Evolutionary conservation across 345 rosid species (phyloP), one percentile per base, ranked within the genome.

Genomic region (Laguncularia racemosa): DNA sequence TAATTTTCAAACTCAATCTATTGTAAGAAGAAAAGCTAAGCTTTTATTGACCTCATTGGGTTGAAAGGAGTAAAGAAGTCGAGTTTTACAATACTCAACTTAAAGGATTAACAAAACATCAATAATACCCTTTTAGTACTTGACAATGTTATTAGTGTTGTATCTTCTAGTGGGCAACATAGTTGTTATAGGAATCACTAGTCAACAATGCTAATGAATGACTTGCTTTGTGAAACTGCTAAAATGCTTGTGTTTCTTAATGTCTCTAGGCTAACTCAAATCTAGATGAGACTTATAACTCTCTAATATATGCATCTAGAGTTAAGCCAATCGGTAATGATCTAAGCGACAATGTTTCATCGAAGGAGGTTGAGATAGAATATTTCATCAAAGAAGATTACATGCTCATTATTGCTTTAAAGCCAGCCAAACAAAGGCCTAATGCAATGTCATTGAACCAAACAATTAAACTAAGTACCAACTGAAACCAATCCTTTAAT

Each of bases 21-120:
- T 86, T 64, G 86, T 95, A 6, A 81, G 91, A 65, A 97, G 97
- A 69, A 93, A 93, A 97, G 99, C 89, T 67, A 16, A 66, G 89
- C 96, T 72, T 92, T 92, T 77, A 96, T 89, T 50, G 98, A 92
- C 63, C 96, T 92, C 65, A 95, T 97, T 51, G 98, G 99, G 60
- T 92, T 96, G 0, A 97, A 92, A 75, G 83, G 97, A 64, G 76
- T 92, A 15, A 92, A 92, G 65, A 92, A 92, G 64, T 92, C 97
- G 0, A 93, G 98, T 16, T 92, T 96, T 19, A 62, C 89, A 97
- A 95, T 46, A 68, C 60, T 59, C 91, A 84, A 70, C 96, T 89
- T 13, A 92, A 92, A 64, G 99, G 89, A 76, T 97, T 97, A n/a
- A 53, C 99, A 89, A 69, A 92, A 97, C 54, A 89, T 89, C 63